Percentiles rank a stretch among this genome's conserved stretches.
These are phyloP conservation scores for Dictyostelium capitatum DNA, from an alignment of 78 protist species.

Conservation along the genomic window DNA sequence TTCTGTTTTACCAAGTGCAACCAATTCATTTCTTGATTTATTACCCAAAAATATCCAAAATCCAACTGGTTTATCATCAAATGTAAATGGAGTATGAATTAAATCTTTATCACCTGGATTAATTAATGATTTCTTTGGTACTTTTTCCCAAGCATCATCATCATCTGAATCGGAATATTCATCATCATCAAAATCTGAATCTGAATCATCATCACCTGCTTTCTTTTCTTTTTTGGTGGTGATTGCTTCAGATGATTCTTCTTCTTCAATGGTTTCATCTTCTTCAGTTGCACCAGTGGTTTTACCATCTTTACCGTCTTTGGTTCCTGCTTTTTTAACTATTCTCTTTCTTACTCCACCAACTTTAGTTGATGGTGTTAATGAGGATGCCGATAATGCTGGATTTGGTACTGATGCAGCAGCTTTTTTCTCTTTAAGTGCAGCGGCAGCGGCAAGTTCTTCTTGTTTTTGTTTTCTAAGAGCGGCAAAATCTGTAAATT, in stretches of 20 bases:
- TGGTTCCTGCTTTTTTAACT: not conserved
- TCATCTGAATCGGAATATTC: constrained; percentile 21
- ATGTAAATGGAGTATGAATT: constrained; percentile 54
- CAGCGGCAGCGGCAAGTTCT: constrained; percentile 4
- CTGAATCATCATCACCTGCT: constrained; percentile 20
- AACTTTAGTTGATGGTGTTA: not conserved
- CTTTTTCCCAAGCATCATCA: constrained; percentile 60
- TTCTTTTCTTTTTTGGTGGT: not conserved
- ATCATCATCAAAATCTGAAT: constrained; percentile 7
- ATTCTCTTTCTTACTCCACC: constrained; percentile 5
- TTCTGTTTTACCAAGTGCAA: constrained; percentile 41
- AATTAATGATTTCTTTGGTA: constrained; percentile 23
- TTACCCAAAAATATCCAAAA: constrained; percentile 61
- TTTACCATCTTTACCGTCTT: not conserved
- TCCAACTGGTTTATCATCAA: constrained; percentile 44
- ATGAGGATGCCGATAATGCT: not conserved
- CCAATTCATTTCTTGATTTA: constrained; percentile 37
- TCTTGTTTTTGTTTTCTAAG: constrained; percentile 33
- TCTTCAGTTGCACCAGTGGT: not conserved
- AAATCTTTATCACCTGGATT: constrained; percentile 22
- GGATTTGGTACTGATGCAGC: not conserved
- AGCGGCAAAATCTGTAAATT: constrained; percentile 36
- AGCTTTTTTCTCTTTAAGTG: not conserved
- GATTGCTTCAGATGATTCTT: not conserved
- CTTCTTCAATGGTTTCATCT: not conserved